These are phyloP conservation scores for Areca catechu DNA, from an alignment of 176 grass and related monocot species.

Conservation along the genomic window DNA sequence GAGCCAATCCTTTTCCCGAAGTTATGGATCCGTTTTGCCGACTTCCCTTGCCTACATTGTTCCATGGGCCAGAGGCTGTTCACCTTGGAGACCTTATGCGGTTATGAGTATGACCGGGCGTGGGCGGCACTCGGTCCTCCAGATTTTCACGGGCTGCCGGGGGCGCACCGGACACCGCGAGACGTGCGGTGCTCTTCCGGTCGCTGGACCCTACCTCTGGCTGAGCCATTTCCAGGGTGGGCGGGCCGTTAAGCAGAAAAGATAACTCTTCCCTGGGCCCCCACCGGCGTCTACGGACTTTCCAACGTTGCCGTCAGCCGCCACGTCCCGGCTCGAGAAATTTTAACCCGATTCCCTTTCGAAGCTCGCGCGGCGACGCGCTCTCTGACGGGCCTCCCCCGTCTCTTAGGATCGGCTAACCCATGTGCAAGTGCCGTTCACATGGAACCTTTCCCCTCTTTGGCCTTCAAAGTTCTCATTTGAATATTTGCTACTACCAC, in stretches of 20 bases:
- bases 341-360: too few species aligned
- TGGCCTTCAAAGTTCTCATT: slow-evolving; percentile 64
- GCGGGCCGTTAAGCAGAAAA: slow-evolving; percentile 37
- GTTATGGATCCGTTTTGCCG: too few species aligned
- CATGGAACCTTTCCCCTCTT: slow-evolving; percentile 74
- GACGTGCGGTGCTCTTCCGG: slow-evolving; percentile 56
- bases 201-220: slow-evolving; percentile 48
- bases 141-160: slow-evolving; percentile 55
- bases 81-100: slow-evolving; percentile 56
- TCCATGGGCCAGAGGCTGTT: slow-evolving; percentile 59
- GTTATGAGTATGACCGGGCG: slow-evolving; percentile 12
- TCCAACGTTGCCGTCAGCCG: too few species aligned
- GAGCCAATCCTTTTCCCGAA: too few species aligned
- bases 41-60: too few species aligned
- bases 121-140: slow-evolving; percentile 36
- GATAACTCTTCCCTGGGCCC: slow-evolving; percentile 48
- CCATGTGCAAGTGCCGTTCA: slow-evolving; percentile 58
- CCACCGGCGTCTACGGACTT: slow-evolving; percentile 30
- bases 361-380: too few species aligned
- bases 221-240: slow-evolving; percentile 42
- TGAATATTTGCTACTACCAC: slow-evolving; percentile 65
- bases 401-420: slow-evolving; percentile 49
- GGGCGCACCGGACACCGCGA: slow-evolving; percentile 52
- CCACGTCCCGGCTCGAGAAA: too few species aligned
- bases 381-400: too few species aligned